phyloP scores from a whole-genome alignment of 257 asterid species.

The Salvia splendens region DNA sequence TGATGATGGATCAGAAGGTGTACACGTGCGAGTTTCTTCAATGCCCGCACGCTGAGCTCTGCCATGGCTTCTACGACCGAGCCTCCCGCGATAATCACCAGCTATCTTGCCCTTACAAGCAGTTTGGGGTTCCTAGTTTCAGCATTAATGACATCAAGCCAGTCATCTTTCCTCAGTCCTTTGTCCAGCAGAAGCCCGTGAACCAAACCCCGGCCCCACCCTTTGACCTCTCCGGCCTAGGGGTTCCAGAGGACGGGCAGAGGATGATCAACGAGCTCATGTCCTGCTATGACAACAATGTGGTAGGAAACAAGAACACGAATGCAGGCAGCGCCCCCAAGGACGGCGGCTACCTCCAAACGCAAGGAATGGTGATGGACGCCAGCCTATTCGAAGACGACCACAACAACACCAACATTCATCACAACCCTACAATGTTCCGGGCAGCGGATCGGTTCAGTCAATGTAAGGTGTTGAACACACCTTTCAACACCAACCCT shows the following conservation, averaged over 20 bases:
- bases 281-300: slow-evolving; percentile 59
- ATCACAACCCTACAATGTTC: slow-evolving; percentile 37
- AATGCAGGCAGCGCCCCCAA: slow-evolving; percentile 12
- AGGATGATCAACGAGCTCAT: slow-evolving; percentile 66
- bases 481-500: slow-evolving; percentile 41
- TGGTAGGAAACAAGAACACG: neutral
- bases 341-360: slow-evolving; percentile 37
- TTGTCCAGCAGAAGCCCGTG: neutral
- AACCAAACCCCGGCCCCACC: slow-evolving; percentile 8
- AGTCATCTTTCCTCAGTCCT: slow-evolving; percentile 40
- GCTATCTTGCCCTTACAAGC: too few species aligned
- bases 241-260: slow-evolving; percentile 85
- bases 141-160: slow-evolving; percentile 48
- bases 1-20: slow-evolving; percentile 51
- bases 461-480: slow-evolving; percentile 45
- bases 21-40: slow-evolving; percentile 71
- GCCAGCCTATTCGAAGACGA: slow-evolving; percentile 44
- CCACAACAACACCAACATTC: slow-evolving; percentile 26
- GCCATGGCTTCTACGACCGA: slow-evolving; percentile 35
- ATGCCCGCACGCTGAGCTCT: slow-evolving; percentile 65
- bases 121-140: too few species aligned
- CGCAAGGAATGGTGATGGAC: slow-evolving; percentile 47
- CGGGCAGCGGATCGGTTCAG: slow-evolving; percentile 41
- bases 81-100: too few species aligned
- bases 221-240: slow-evolving; percentile 55